Conservation (phyloP, 108 stramenopile genomes). For the Cyclotella sp. region DNA sequence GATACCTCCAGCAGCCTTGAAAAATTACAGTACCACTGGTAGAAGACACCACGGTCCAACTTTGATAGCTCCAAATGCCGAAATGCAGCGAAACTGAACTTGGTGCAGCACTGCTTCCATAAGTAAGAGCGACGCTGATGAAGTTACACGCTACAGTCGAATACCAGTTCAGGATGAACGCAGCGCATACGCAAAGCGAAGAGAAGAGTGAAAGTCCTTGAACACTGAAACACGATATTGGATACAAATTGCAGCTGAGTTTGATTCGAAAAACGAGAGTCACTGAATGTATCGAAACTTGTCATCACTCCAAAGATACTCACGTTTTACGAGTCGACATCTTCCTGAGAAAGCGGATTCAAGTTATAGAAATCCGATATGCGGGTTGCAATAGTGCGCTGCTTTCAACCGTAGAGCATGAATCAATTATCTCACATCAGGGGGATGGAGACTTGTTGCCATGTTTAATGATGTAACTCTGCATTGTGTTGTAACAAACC, state of each 20-base stretch:
- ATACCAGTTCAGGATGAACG: neutral
- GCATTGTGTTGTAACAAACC: too few relatives aligned
- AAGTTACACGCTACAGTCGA: neutral
- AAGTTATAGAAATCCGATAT: too few relatives aligned
- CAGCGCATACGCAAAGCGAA: neutral
- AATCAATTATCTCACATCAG: too few relatives aligned
- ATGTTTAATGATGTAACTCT: too few relatives aligned
- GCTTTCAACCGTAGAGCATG: too few relatives aligned
- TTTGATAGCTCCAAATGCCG: conserved; percentile 41
- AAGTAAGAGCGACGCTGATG: neutral
- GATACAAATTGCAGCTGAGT: neutral
- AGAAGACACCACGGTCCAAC: conserved; percentile 15
- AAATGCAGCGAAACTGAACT: conserved; percentile 22
- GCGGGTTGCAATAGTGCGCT: too few relatives aligned
- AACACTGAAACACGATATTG: neutral
- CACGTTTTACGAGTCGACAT: too few relatives aligned
- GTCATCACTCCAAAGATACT: too few relatives aligned
- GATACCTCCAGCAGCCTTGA: conserved; percentile 34
- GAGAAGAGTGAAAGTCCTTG: conserved; percentile 6
- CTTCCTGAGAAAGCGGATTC: too few relatives aligned
- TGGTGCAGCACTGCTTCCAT: neutral
- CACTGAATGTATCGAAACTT: neutral
- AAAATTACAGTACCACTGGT: conserved; percentile 18
- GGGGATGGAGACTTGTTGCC: too few relatives aligned
- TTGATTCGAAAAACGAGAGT: neutral